These are phyloP conservation scores for Trichosanthes truncata DNA, from an alignment of 306 rosid species.

Conservation along the genomic window DNA sequence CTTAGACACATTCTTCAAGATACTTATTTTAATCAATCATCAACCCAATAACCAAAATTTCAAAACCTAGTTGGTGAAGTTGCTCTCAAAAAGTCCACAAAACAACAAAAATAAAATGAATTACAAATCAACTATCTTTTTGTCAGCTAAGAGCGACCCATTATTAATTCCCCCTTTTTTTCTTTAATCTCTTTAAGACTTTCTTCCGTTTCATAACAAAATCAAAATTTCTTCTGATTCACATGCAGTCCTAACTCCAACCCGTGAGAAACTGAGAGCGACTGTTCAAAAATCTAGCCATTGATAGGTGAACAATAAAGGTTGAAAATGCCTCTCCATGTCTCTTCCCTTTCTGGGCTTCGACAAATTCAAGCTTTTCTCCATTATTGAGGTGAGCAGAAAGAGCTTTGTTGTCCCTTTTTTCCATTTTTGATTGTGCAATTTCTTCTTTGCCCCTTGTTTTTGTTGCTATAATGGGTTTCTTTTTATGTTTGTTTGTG, in stretches of 20 bases:
- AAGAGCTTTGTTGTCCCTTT: background rate
- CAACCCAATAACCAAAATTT: conserved; percentile 28
- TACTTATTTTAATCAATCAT: conserved; percentile 1
- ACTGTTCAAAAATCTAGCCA: conserved; percentile 23
- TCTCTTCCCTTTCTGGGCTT: conserved; percentile 5
- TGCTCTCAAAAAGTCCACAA: conserved; percentile 57
- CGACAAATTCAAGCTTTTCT: background rate
- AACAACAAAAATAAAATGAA: conserved; percentile 27
- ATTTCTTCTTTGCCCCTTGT: background rate
- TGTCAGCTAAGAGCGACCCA: conserved; percentile 37
- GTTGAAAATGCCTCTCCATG: conserved; percentile 17
- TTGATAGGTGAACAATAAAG: conserved; percentile 16
- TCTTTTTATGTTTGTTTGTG: background rate
- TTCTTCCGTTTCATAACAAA: background rate
- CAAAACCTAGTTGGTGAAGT: conserved; percentile 75
- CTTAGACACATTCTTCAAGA: background rate
- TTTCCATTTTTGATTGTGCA: background rate
- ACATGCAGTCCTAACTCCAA: conserved; percentile 1
- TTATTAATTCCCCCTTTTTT: background rate
- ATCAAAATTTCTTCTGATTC: conserved; percentile 24
- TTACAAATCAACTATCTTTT: conserved; percentile 25
- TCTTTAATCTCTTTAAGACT: background rate
- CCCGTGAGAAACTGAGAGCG: conserved; percentile 30
- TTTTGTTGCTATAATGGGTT: background rate
- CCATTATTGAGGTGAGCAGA: conserved; percentile 5